Conservation (phyloP, 73 alveolate genomes). For the Blepharisma stoltei region DNA sequence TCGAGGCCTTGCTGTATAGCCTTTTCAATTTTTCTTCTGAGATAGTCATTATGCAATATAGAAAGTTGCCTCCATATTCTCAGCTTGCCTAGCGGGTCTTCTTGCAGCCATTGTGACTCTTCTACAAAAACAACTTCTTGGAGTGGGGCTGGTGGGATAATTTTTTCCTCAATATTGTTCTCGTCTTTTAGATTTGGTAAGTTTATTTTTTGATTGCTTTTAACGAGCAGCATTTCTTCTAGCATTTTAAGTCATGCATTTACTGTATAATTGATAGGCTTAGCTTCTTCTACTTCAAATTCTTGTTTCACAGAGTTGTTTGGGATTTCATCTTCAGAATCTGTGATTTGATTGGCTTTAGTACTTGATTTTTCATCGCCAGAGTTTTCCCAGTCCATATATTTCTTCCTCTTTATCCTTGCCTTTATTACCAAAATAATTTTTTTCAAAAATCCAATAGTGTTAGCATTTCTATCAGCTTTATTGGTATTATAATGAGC, state of each 20-base stretch:
- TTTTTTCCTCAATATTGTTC: not conserved
- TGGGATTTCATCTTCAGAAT: too few relatives aligned
- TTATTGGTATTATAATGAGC: conserved; percentile 37
- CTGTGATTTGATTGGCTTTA: too few relatives aligned
- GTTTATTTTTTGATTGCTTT: too few relatives aligned
- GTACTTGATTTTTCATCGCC: not conserved
- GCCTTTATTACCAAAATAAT: not conserved
- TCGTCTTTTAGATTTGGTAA: too few relatives aligned
- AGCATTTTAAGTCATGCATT: too few relatives aligned
- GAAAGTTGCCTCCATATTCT: not conserved
- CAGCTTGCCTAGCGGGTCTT: not conserved
- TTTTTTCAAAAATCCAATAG: conserved; percentile 8
- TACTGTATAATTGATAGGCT: too few relatives aligned
- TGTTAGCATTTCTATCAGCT: conserved; percentile 24
- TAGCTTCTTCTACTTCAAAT: too few relatives aligned
- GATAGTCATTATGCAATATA: not conserved
- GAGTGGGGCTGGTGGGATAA: not conserved
- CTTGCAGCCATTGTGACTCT: not conserved
- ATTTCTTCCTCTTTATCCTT: not conserved
- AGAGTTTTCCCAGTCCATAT: conserved; percentile 12
- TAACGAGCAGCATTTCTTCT: too few relatives aligned
- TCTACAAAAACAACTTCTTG: not conserved
- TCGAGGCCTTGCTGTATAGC: not conserved
- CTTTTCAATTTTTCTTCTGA: not conserved
- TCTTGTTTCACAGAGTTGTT: too few relatives aligned